phyloP scores from a whole-genome alignment of 2,329 filamentous ascomycete species.

The Aurifilum marmelostoma region DNA sequence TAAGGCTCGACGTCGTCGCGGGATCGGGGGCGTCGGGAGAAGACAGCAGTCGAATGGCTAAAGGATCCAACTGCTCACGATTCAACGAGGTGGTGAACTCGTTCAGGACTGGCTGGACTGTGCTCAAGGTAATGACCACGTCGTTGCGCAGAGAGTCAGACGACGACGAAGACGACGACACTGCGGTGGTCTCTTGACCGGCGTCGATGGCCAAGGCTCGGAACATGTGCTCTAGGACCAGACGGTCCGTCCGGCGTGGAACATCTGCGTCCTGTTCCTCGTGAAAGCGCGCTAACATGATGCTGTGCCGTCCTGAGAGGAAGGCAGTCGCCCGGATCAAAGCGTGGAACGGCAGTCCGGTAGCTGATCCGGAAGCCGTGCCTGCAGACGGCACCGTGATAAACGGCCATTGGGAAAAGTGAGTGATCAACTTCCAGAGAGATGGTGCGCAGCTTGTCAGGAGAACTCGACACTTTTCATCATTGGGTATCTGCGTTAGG shows the following conservation, averaged over 20 bases:
- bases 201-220: slow-evolving; percentile 6
- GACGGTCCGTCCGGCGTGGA: slow-evolving; percentile 9
- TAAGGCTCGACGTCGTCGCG: not conserved
- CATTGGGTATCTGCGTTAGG: slow-evolving; percentile 9
- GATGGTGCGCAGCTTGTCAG: slow-evolving; percentile 6
- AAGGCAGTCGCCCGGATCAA: slow-evolving; percentile 3
- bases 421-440: slow-evolving; percentile 3
- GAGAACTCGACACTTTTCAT: slow-evolving; percentile 1
- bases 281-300: not conserved
- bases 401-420: slow-evolving; percentile 8
- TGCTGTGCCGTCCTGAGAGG: slow-evolving; percentile 3
- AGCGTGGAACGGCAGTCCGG: not conserved
- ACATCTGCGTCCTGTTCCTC: not conserved
- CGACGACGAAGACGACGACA: not conserved
- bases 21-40: not conserved
- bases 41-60: slow-evolving; percentile 1
- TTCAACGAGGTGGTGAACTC: not conserved
- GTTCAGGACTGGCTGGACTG: slow-evolving; percentile 3
- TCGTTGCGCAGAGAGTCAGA: not conserved
- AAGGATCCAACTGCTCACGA: not conserved
- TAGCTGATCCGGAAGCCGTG: slow-evolving; percentile 5
- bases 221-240: slow-evolving; percentile 10
- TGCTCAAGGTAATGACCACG: not conserved
- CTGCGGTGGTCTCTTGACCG: slow-evolving; percentile 1
- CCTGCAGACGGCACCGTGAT: not conserved